Evolutionary conservation across 306 rosid genomes (phyloP), one percentile per base, ranked within the genome.

Genomic region (Vigna hirtella): DNA sequence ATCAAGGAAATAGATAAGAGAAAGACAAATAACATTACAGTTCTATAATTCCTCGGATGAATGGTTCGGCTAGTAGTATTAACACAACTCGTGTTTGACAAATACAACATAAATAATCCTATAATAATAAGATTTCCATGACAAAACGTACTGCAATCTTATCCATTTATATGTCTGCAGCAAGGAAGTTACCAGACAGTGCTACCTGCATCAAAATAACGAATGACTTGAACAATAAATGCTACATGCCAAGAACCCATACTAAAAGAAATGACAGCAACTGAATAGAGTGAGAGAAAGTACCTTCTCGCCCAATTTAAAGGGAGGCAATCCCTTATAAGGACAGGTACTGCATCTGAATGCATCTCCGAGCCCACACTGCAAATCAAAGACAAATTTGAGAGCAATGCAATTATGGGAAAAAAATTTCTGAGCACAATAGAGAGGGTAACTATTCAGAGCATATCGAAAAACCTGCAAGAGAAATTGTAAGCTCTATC

Each of bases 331-430:
- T 56, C 99, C 99, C 85, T 91, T 95, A 89, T 93, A 95, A 28
- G 99, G 99, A 81, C 99, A 95, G 5, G 98, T 88, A 70, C 90
- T 15, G 79, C 99, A 95, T 77, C 99, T 93, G 73, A 95, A 95
- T 72, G 99, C 99, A 82, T 95, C 99, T 40, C 99, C 98, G 9
- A 95, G 86, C 9, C 98, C 98, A 88, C 99, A 95, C 99, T 95
- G 96, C 85, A 87, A 64, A 58, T 74, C 4, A 80, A 45, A 81
- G 26, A 69, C 69, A 77, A 77, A 17, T 73, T 76, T 86, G 17
- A 88, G 86, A 75, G 56, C 22, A 77, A 73, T 38, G 69, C 70
- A 59, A 76, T 50, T 55, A 56, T 5, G 12, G 61, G 20, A 2
- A 26, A 26, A 26, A 2, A 26, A 26, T 26, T 26, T 26, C 28